Percentiles rank a stretch among this genome's conserved stretches.
Conservation (phyloP, 179 eudicot genomes). For the Camellia oleifera region DNA sequence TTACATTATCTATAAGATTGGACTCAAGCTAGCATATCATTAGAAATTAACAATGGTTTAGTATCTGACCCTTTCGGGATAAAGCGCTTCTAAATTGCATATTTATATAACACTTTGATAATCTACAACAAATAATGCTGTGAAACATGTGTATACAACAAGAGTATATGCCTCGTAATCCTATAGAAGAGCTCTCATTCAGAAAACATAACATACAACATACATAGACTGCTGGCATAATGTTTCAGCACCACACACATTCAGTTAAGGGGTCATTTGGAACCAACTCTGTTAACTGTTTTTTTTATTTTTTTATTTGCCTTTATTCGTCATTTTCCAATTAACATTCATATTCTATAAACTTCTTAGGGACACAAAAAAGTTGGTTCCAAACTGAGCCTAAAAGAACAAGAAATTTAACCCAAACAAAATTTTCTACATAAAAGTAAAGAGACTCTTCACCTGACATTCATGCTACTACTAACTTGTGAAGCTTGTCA, state of each 20-base stretch:
- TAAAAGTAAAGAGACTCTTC: not conserved
- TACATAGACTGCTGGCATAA: not conserved
- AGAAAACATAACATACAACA: not conserved
- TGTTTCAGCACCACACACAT: not conserved
- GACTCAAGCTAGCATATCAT: too few relatives aligned
- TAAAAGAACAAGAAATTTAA: not conserved
- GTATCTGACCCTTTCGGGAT: not conserved
- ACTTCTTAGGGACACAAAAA: too few relatives aligned
- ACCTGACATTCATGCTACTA: slow-evolving; percentile 59
- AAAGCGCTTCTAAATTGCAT: too few relatives aligned
- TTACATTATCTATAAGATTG: too few relatives aligned
- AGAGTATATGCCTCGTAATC: not conserved
- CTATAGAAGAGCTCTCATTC: not conserved
- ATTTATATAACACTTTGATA: not conserved
- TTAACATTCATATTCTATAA: too few relatives aligned
- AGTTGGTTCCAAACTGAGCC: not conserved
- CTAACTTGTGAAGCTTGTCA: slow-evolving; percentile 74
- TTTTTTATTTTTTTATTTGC: too few relatives aligned
- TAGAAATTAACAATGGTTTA: not conserved
- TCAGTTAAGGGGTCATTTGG: too few relatives aligned
- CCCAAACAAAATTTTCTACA: not conserved
- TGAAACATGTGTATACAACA: not conserved
- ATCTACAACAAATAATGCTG: not conserved
- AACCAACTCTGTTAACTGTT: too few relatives aligned
- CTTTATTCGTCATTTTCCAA: too few relatives aligned